phyloP scores from a whole-genome alignment of 345 rosid genomes.

The Citrus maxima region DNA sequence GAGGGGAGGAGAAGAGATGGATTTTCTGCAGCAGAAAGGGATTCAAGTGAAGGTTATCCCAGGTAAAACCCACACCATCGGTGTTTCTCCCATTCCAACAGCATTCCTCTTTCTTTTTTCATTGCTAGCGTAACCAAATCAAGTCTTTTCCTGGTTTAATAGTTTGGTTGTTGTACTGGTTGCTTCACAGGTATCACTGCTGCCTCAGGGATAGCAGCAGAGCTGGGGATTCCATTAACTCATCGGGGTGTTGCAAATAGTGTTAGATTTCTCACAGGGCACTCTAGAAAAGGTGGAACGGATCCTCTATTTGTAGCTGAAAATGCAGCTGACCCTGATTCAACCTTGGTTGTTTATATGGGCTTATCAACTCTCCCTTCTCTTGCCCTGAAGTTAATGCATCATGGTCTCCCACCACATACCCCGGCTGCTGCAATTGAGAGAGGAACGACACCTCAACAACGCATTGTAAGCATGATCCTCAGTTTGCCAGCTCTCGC shows the following conservation, averaged over 20 bases:
- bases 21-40: conserved; percentile 87
- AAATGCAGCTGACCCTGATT: conserved; percentile 85
- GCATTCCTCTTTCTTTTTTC: not conserved
- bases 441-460: conserved; percentile 79
- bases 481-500: not conserved
- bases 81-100: not conserved
- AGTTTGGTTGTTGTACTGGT: conserved; percentile 6
- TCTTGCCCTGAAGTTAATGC: conserved; percentile 74
- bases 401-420: conserved; percentile 70
- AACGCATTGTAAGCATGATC: conserved; percentile 58
- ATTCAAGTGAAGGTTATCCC: conserved; percentile 90
- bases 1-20: conserved; percentile 99
- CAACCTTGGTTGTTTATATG: conserved; percentile 95
- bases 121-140: not conserved
- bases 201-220: conserved; percentile 96
- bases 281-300: conserved; percentile 82
- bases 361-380: conserved; percentile 93
- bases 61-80: conserved; percentile 38
- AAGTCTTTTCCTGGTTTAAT: not conserved
- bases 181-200: conserved; percentile 81
- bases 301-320: conserved; percentile 85
- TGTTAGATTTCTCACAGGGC: conserved; percentile 91
- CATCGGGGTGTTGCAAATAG: conserved; percentile 88
- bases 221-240: conserved; percentile 89
- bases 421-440: conserved; percentile 95